Evolutionary conservation across 2,329 filamentous ascomycete genomes (phyloP).

Genomic region (Plenodomus tracheiphilus): DNA sequence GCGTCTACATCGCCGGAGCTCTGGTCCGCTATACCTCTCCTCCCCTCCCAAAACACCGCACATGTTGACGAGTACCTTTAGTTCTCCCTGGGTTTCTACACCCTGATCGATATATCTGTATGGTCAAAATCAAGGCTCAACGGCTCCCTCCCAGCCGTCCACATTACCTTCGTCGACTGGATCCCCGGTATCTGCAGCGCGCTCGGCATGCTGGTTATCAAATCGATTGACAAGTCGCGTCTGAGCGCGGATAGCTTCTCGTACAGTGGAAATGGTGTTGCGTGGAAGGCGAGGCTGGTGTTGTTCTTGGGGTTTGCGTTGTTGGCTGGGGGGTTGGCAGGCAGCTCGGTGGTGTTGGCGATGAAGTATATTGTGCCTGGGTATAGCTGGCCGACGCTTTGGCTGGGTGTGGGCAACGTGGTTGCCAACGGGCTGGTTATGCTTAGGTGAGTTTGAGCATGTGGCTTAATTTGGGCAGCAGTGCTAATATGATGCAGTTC

Average conservation of each 20-base stretch:
- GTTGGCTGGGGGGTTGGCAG: slow-evolving; percentile 68
- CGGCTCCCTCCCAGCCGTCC: slow-evolving; percentile 57
- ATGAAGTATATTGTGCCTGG: slow-evolving; percentile 67
- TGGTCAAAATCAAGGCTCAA: slow-evolving; percentile 66
- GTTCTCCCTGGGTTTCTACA: slow-evolving; percentile 72
- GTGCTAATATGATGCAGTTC: slow-evolving; percentile 52
- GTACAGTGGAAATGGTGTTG: slow-evolving; percentile 66
- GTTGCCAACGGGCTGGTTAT: slow-evolving; percentile 67
- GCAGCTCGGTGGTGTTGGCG: slow-evolving; percentile 68
- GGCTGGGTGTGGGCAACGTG: slow-evolving; percentile 70
- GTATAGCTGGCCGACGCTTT: slow-evolving; percentile 64
- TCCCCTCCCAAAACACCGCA: neutral
- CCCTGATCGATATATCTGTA: slow-evolving; percentile 67
- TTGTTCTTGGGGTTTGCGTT: slow-evolving; percentile 71
- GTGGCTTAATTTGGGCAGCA: neutral
- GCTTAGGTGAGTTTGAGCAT: slow-evolving; percentile 59
- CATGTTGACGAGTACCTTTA: slow-evolving; percentile 34
- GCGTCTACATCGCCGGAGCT: slow-evolving; percentile 68
- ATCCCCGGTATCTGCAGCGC: slow-evolving; percentile 71
- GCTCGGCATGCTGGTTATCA: slow-evolving; percentile 73
- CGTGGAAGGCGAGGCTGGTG: slow-evolving; percentile 71
- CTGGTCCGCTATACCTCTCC: slow-evolving; percentile 53
- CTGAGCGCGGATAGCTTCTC: slow-evolving; percentile 66
- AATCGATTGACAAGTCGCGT: slow-evolving; percentile 70
- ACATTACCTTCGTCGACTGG: slow-evolving; percentile 73